phyloP scores from a whole-genome alignment of 768 basidiomycete species.

The Boletus tylopilopsis region DNA sequence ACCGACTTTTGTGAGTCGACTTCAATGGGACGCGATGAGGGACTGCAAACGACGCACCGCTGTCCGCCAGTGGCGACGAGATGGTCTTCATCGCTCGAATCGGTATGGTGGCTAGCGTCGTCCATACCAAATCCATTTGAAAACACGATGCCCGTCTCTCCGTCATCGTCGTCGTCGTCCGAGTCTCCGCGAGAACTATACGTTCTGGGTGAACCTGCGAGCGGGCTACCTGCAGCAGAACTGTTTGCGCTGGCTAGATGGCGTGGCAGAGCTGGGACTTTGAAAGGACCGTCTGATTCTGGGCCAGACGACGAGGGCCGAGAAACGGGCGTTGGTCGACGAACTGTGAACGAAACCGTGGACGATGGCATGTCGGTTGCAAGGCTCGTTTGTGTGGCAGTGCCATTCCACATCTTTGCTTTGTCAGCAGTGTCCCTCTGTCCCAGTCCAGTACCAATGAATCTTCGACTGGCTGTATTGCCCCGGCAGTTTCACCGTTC shows the following conservation, averaged over 20 bases:
- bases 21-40: slow-evolving; percentile 31
- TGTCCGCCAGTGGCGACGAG: slow-evolving; percentile 72
- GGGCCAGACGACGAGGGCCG: slow-evolving; percentile 59
- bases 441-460: no score
- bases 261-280: slow-evolving; percentile 57
- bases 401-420: no score
- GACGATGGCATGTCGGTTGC: slow-evolving; percentile 16
- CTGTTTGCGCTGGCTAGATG: slow-evolving; percentile 41
- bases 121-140: slow-evolving; percentile 18
- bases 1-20: slow-evolving; percentile 71
- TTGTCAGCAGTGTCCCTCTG: slow-evolving; percentile 14
- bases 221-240: slow-evolving; percentile 52
- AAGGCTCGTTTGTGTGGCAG: no score
- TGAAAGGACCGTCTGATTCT: slow-evolving; percentile 60
- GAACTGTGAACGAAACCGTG: slow-evolving; percentile 81
- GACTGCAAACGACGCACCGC: slow-evolving; percentile 66
- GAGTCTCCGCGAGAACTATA: slow-evolving; percentile 25
- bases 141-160: slow-evolving; percentile 24
- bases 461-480: no score
- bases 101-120: slow-evolving; percentile 27
- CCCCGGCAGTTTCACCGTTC: no score
- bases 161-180: slow-evolving; percentile 30
- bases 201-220: slow-evolving; percentile 48
- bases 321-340: slow-evolving; percentile 70
- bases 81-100: slow-evolving; percentile 64